phyloP scores from a whole-genome alignment of 2,329 filamentous ascomycete species.

The Pseudocercospora fuligena region DNA sequence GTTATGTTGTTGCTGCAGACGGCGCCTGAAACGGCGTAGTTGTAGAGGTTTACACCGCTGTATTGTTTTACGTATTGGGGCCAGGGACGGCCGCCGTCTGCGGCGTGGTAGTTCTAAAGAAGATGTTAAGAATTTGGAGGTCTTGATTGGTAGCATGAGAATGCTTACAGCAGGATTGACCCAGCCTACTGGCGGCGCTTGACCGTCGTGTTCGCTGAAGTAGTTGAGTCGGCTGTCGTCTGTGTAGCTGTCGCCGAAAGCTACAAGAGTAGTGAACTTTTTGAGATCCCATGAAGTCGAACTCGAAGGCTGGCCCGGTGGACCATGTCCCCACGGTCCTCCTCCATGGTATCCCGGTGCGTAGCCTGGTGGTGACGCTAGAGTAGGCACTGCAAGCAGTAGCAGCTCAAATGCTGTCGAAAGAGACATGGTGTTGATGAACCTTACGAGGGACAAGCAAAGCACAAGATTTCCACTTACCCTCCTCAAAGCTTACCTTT shows the following conservation, averaged over 20 bases:
- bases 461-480: not conserved
- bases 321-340: not conserved
- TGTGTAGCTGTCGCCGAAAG: conserved; percentile 74
- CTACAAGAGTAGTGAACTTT: conserved; percentile 66
- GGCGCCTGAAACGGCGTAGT: conserved; percentile 68
- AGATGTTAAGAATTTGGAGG: not conserved
- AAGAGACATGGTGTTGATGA: not conserved
- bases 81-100: conserved; percentile 72
- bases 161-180: conserved; percentile 51
- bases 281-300: conserved; percentile 44
- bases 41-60: conserved; percentile 60
- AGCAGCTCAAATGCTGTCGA: not conserved
- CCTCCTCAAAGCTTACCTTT: not conserved
- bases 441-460: not conserved
- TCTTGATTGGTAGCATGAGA: no score
- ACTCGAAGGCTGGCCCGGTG: not conserved
- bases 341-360: not conserved
- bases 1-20: conserved; percentile 73
- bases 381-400: not conserved
- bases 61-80: conserved; percentile 67
- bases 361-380: not conserved
- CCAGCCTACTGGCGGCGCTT: conserved; percentile 67
- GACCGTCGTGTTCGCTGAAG: conserved; percentile 62
- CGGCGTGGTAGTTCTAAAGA: conserved; percentile 49
- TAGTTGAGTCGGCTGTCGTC: conserved; percentile 72